Evolutionary conservation across 768 basidiomycete genomes (phyloP).

Genomic region (Russula emetica): DNA sequence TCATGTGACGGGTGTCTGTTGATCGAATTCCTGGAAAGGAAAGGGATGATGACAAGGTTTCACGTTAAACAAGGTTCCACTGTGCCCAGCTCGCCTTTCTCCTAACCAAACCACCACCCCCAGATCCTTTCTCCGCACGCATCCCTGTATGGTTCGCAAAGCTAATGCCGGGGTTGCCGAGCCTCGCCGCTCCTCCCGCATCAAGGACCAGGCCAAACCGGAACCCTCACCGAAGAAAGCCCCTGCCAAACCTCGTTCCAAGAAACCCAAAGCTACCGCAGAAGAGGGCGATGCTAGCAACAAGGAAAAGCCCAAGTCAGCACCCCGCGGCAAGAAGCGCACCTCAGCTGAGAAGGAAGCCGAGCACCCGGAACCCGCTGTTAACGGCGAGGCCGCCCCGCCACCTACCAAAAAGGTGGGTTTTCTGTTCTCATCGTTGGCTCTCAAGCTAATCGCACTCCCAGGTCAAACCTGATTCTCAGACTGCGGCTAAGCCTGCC

Average conservation of each 20-base stretch:
- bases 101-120: conserved; percentile 27
- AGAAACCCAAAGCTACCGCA: conserved; percentile 39
- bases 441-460: background rate
- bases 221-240: conserved; percentile 53
- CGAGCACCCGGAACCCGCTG: conserved; percentile 39
- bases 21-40: conserved; percentile 11
- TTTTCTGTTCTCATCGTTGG: conserved; percentile 21
- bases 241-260: conserved; percentile 56
- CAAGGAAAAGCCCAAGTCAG: conserved; percentile 41
- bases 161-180: conserved; percentile 43
- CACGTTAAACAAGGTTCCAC: conserved; percentile 28
- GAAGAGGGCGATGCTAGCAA: conserved; percentile 35
- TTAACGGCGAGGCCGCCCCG: conserved; percentile 39
- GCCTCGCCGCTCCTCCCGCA: conserved; percentile 71
- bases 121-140: conserved; percentile 24
- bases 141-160: conserved; percentile 62
- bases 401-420: conserved; percentile 65
- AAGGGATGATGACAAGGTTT: conserved; percentile 21
- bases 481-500: conserved; percentile 34
- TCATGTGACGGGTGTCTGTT: conserved; percentile 21
- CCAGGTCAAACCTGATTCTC: conserved; percentile 26
- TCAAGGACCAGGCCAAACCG: conserved; percentile 65
- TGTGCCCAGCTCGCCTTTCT: conserved; percentile 18
- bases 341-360: conserved; percentile 40
- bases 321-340: conserved; percentile 53